Evolutionary conservation across 2,329 filamentous ascomycete genomes (phyloP), one percentile per base, ranked within the genome.

Genomic region (Sarocladium kiliense): DNA sequence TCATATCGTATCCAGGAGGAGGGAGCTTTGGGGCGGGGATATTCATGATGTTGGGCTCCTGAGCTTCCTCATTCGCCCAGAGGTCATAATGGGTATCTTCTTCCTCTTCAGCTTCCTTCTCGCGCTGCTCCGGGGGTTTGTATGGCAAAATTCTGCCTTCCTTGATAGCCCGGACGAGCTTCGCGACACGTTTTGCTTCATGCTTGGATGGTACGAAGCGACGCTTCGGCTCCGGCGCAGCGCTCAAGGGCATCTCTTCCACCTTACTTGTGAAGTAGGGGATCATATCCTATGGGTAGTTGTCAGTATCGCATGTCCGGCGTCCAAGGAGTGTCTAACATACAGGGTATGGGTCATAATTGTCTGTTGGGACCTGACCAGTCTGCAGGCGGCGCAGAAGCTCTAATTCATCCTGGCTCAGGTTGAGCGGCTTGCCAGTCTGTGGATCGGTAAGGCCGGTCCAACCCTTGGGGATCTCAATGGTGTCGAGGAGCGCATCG

Each of bases 201-300:
- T 99, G 91, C 73, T 97, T 97, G 47, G 93, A 97, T 6, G 95
- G 94, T 10, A 99, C 76, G 69, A 97, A 99, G 63, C 94, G 86
- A 60, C 94, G 83, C 76, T 99, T 99, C 1, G 94, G 94, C 68
- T 99, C 94, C 6, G 94, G 94, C 1, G 94, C 94, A 45, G 92
- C 87, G 67, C 91, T 97, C 56, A 99, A 72, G 14, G 94, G 94
- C 92, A 99, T 97, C 59, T 88, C 86, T 73, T 99, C 94, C 67
- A 88, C 81, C 64, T 91, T 87, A 60, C 89, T 87, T 11, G 91
- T 94, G 70, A 97, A 99, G 77, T 91, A 99, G 64, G 96, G 91
- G 6, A 99, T 84, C 68, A 89, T 91, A 60, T 95, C 88, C 79
- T 86, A 56, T 16, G 27, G 39, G 3, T 23, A 41, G 32, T n/a